Evolutionary conservation across 768 basidiomycete genomes (phyloP), one percentile per base, ranked within the genome.

Genomic region (Antrodiella citrinella): DNA sequence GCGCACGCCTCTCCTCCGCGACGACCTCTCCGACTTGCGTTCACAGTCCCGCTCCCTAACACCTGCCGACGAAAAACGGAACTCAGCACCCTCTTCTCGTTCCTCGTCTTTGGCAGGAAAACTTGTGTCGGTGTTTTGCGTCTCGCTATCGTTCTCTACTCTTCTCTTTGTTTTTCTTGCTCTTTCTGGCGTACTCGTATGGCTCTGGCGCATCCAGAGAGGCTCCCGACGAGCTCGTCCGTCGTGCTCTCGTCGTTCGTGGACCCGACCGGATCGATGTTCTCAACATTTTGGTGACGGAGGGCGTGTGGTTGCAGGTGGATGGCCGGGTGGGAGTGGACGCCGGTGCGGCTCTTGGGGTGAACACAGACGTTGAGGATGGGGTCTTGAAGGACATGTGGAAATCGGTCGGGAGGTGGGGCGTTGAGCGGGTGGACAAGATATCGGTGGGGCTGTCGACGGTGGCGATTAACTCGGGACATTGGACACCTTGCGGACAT

Each of bases 321-420:
- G 67, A 75, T 15, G 82, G 73, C 3, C 68, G 73, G 44, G 59
- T 85, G 13, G 87, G 87, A 0, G 53, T 90, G 18, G 79, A 89
- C 60, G 85, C 81, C 4, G 84, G 82, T 1, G 62, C 70, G 7
- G 67, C 80, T 19, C 67, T 85, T 12, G 82, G 77, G 1, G 73
- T 85, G 65, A n/a, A n/a, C n/a, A n/a, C n/a, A n/a, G n/a, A n/a
- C n/a, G n/a, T n/a, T n/a, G n/a, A n/a, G n/a, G n/a, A n/a, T n/a
- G n/a, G n/a, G n/a, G n/a, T n/a, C n/a, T n/a, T n/a, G n/a, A n/a
- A n/a, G n/a, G n/a, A n/a, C 42, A 51, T 79, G 24, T 84, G 82
- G 81, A 88, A 83, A 64, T 68, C 75, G 1, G 51, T 88, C 15
- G 87, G 86, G 2, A 72, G 84, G 26, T 82, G 84, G 75, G 78